Evolutionary conservation across 495 filamentous ascomycete species (phyloP), one percentile per base, ranked within the genome.

Genomic region (Lophium mytilinum): DNA sequence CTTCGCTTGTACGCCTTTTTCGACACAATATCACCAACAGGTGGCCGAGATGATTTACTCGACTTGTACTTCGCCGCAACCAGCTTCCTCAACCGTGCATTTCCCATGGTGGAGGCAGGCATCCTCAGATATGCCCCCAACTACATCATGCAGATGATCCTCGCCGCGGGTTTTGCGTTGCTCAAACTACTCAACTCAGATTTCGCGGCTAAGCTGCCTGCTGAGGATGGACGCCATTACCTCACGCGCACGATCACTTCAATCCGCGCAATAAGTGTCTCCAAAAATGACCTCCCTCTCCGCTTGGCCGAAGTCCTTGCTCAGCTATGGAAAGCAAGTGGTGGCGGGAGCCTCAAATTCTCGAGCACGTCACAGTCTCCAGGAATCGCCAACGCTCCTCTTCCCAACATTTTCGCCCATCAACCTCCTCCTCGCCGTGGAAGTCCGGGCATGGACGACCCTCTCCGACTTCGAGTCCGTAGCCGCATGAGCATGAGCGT

Each of bases 401-500:
- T 57, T 30, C 30, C 53, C 39, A 48, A 24, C 17, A 56, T 63
- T 37, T 66, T 66, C 65, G 48, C 40, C 37, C 53, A 57, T 52
- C 45, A 55, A 58, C 46, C n/a, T 17, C 37, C 41, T 10, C 37
- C 45, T 40, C n/a, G 60, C 3, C 46, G 57, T 10, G 58, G 52
- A 40, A 14, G 53, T 21, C 39, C 55, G 46, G 72, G 76, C 40
- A 74, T 81, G 11, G 89, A 95, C 66, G 86, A 87, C 74, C 83
- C 76, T 37, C 68, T 96, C 48, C 83, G 90, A 71, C 75, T 96
- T 14, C 91, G 89, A 69, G 88, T 95, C 5, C 81, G 88, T 53
- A 93, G 88, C 65, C 81, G 90, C 9, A 90, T 92, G 80, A 94
- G 89, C 69, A 91, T 96, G 86, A 92, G 87, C 62, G 76, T 95